These are phyloP conservation scores for Geotrichum reessii DNA, from an alignment of 1,139 yeast species.

Conservation along the genomic window DNA sequence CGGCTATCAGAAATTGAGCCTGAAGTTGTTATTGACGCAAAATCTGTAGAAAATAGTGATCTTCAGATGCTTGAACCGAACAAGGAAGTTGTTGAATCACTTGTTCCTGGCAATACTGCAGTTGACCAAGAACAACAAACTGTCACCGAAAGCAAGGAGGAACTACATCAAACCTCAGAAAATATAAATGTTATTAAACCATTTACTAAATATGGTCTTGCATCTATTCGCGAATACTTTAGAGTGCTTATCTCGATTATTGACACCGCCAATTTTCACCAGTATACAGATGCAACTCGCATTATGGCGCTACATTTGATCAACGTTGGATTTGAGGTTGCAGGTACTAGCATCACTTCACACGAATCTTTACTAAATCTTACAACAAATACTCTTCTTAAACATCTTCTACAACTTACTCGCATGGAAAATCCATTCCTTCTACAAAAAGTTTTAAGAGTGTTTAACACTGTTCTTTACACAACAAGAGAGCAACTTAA, in stretches of 20 bases:
- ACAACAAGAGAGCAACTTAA: constrained; percentile 36
- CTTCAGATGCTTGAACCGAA: constrained; percentile 16
- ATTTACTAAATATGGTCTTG: constrained; percentile 54
- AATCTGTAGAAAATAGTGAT: constrained; percentile 15
- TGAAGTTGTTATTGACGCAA: constrained; percentile 30
- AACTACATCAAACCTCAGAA: not conserved
- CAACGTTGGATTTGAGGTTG: constrained; percentile 73
- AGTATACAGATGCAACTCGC: constrained; percentile 82
- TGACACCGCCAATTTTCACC: constrained; percentile 75
- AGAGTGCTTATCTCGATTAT: constrained; percentile 77
- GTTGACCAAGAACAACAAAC: not conserved
- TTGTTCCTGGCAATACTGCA: not conserved
- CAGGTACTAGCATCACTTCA: constrained; percentile 60
- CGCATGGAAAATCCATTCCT: constrained; percentile 64
- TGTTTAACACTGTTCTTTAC: constrained; percentile 55
- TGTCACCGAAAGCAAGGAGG: not conserved
- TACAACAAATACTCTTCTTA: constrained; percentile 74
- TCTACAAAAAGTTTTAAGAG: constrained; percentile 67
- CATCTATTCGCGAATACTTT: constrained; percentile 61
- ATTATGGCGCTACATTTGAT: constrained; percentile 75
- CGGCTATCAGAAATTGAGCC: constrained; percentile 56
- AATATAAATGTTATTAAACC: constrained; percentile 9
- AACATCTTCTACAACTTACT: constrained; percentile 72
- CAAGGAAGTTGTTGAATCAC: constrained; percentile 5
- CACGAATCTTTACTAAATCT: constrained; percentile 64